These are phyloP conservation scores for Erythrobasidium hasegawianum DNA, from an alignment of 1,284 basidiomycete genomes.

Conservation along the genomic window DNA sequence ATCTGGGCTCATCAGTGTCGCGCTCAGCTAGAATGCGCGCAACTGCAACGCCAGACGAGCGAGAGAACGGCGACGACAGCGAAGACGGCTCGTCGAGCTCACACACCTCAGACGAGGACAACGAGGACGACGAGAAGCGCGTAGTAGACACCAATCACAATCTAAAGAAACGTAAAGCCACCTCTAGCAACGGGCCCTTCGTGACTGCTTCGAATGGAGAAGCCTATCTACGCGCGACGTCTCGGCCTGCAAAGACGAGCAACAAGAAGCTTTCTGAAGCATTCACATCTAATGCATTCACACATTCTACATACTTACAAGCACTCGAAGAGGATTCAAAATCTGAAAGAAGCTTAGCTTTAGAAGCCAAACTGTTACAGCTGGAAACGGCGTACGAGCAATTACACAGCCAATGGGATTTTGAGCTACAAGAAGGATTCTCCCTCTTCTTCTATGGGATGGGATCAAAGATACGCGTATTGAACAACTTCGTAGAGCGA, in stretches of 20 bases:
- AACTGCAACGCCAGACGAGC: conserved; percentile 11
- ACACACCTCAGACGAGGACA: neutral
- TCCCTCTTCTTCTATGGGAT: conserved; percentile 79
- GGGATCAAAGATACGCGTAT: conserved; percentile 71
- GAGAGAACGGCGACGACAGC: neutral
- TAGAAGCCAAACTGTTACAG: neutral
- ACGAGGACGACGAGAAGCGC: conserved; percentile 8
- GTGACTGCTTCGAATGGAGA: conserved; percentile 19
- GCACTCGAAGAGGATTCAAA: neutral
- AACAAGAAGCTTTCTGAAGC: conserved; percentile 10
- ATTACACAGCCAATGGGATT: conserved; percentile 62
- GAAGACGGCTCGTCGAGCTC: neutral
- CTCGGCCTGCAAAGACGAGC: conserved; percentile 27
- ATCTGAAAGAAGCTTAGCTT: neutral
- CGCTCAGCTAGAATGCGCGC: conserved; percentile 15
- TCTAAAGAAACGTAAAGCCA: neutral
- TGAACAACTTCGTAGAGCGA: conserved; percentile 67
- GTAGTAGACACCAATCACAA: neutral
- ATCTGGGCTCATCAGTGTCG: neutral
- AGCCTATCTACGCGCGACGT: conserved; percentile 9
- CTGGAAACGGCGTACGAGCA: conserved; percentile 47
- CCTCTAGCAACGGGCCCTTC: conserved; percentile 11
- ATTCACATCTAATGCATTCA: conserved; percentile 5
- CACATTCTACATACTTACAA: neutral
- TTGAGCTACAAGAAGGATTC: conserved; percentile 74